These are phyloP conservation scores for Chenopodium suecicum DNA, from an alignment of 148 eudicot species.

Conservation along the genomic window DNA sequence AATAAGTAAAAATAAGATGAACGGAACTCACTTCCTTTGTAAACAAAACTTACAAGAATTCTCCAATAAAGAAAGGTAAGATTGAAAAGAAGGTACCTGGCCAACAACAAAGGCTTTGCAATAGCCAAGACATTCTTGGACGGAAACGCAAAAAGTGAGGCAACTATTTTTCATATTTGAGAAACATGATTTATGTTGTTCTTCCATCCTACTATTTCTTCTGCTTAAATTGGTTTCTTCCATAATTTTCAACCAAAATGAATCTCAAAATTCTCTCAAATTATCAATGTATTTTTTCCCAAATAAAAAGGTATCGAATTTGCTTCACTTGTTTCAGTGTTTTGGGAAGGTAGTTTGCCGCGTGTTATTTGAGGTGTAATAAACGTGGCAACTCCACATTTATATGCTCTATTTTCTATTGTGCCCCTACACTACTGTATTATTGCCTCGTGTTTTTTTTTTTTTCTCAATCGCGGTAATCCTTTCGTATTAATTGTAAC, in stretches of 20 bases:
- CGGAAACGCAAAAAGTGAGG: slow-evolving; percentile 23
- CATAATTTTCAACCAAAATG: not conserved
- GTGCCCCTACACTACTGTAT: too few relatives aligned
- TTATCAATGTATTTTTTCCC: too few relatives aligned
- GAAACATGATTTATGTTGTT: not conserved
- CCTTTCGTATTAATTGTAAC: too few relatives aligned
- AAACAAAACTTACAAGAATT: too few relatives aligned
- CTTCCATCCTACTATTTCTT: not conserved
- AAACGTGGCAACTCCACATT: not conserved
- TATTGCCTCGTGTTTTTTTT: too few relatives aligned
- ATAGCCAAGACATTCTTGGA: slow-evolving; percentile 41
- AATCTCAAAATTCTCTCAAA: too few relatives aligned
- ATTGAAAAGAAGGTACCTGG: slow-evolving; percentile 28
- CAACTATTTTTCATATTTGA: slow-evolving; percentile 27
- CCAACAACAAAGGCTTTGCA: slow-evolving; percentile 46
- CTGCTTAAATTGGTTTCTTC: not conserved
- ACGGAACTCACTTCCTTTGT: too few relatives aligned
- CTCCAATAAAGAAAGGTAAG: too few relatives aligned
- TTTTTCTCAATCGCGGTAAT: too few relatives aligned
- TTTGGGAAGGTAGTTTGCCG: not conserved
- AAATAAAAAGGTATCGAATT: not conserved
- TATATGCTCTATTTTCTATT: not conserved
- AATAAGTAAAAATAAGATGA: too few relatives aligned
- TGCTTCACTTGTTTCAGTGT: not conserved
- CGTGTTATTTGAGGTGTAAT: not conserved